Conservation (phyloP, 345 rosid genomes). For the Gossypium ekmanianum region DNA sequence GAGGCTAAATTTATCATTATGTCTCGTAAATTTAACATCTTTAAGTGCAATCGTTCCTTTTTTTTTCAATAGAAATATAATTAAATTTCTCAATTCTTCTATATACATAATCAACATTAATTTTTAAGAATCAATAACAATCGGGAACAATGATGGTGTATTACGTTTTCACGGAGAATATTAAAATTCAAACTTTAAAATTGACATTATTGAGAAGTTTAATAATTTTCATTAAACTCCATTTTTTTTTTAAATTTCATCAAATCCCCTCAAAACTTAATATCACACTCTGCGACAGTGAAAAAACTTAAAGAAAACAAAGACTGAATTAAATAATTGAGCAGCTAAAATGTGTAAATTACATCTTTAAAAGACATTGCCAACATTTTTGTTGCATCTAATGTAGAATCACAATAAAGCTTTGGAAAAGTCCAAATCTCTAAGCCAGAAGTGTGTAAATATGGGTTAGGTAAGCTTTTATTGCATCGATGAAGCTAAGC, state of each 20-base stretch:
- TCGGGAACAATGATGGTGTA: accelerated
- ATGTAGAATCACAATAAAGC: background rate
- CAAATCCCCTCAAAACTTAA: too few species aligned
- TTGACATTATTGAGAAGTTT: too few species aligned
- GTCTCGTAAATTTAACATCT: too few species aligned
- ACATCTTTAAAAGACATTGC: background rate
- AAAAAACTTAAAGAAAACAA: too few species aligned
- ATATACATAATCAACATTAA: background rate
- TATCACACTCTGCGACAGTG: too few species aligned
- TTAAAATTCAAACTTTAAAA: too few species aligned
- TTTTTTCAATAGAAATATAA: background rate
- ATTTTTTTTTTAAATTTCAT: too few species aligned
- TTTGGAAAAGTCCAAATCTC: background rate
- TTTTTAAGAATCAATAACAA: background rate
- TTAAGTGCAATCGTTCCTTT: background rate
- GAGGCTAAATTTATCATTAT: too few species aligned
- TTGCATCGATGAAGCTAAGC: background rate
- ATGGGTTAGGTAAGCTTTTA: constrained; percentile 7
- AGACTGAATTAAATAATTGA: background rate
- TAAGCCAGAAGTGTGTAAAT: background rate
- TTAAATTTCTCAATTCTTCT: background rate
- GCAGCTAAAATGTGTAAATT: background rate
- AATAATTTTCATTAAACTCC: too few species aligned
- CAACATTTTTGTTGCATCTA: background rate
- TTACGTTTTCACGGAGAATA: too few species aligned